These are phyloP conservation scores for Boletus rubescentipes DNA, from an alignment of 768 basidiomycete species.

Conservation along the genomic window DNA sequence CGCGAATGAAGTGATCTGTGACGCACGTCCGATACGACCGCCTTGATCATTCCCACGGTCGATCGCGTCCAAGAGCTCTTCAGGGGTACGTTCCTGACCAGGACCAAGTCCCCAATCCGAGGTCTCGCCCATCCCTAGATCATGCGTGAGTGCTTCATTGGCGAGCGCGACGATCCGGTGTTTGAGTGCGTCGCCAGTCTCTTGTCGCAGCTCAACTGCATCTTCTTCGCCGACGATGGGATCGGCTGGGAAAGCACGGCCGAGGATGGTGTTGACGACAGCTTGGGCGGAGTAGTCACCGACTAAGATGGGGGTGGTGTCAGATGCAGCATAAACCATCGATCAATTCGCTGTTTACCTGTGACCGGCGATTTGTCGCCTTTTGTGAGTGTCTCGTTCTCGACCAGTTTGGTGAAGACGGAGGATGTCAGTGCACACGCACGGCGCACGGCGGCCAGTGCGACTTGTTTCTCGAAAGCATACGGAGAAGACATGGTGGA, in stretches of 20 bases:
- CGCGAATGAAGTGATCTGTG: background rate
- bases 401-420: slow-evolving; percentile 84
- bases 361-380: slow-evolving; percentile 92
- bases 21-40: slow-evolving; percentile 70
- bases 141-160: slow-evolving; percentile 67
- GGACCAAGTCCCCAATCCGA: slow-evolving; percentile 74
- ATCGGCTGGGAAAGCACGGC: slow-evolving; percentile 76
- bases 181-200: slow-evolving; percentile 43
- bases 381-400: slow-evolving; percentile 84
- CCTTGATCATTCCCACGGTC: slow-evolving; percentile 80
- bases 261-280: slow-evolving; percentile 80
- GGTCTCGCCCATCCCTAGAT: slow-evolving; percentile 54
- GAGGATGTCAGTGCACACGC: slow-evolving; percentile 82
- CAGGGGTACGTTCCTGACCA: slow-evolving; percentile 47
- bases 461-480: slow-evolving; percentile 73
- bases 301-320: slow-evolving; percentile 44
- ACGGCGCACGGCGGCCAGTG: slow-evolving; percentile 81
- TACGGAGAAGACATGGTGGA: slow-evolving; percentile 53
- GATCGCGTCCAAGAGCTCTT: slow-evolving; percentile 77
- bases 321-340: background rate
- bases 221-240: slow-evolving; percentile 96
- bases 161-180: slow-evolving; percentile 78
- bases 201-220: slow-evolving; percentile 68
- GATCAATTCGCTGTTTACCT: slow-evolving; percentile 42
- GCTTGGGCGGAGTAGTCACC: slow-evolving; percentile 95